Evolutionary conservation across 2,329 filamentous ascomycete genomes (phyloP).

Genomic region (Trichoderma sp.): DNA sequence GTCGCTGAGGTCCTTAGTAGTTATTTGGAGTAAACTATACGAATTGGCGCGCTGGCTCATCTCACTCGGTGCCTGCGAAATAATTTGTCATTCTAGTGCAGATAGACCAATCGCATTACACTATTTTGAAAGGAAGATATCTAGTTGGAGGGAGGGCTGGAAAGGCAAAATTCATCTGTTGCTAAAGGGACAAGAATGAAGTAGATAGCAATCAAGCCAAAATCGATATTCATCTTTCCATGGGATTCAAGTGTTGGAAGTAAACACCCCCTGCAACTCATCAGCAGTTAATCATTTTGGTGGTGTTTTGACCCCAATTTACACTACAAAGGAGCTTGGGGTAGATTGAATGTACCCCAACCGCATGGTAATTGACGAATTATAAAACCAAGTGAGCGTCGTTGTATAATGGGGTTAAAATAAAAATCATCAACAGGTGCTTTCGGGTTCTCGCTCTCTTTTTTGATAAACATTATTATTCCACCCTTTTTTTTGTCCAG

Average conservation of each 20-base stretch:
- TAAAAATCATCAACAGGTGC: not conserved
- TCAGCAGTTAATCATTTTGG: not conserved
- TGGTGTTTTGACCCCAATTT: constrained; percentile 2
- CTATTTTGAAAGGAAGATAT: not conserved
- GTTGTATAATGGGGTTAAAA: not conserved
- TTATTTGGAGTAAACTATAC: not conserved
- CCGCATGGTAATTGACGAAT: not conserved
- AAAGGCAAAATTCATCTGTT: not conserved
- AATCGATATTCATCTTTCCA: not conserved
- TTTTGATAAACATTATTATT: not conserved
- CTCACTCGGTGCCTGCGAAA: not conserved
- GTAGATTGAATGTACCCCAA: constrained; percentile 12
- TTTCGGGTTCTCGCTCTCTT: not conserved
- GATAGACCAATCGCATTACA: not conserved
- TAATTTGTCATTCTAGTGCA: not conserved
- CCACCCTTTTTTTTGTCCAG: not conserved
- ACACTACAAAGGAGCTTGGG: not conserved
- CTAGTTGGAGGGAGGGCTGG: not conserved
- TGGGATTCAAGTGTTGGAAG: not conserved
- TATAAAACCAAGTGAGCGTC: not conserved
- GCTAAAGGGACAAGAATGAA: not conserved
- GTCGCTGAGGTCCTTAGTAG: not conserved
- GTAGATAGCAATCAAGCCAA: not conserved
- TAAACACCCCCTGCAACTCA: not conserved
- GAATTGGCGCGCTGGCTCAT: not conserved